A percentile compares a stretch with the other conserved stretches of the same genome.
These are phyloP conservation scores for Stephanodiscus triporus DNA, from an alignment of 108 stramenopile genomes.

Conservation along the genomic window DNA sequence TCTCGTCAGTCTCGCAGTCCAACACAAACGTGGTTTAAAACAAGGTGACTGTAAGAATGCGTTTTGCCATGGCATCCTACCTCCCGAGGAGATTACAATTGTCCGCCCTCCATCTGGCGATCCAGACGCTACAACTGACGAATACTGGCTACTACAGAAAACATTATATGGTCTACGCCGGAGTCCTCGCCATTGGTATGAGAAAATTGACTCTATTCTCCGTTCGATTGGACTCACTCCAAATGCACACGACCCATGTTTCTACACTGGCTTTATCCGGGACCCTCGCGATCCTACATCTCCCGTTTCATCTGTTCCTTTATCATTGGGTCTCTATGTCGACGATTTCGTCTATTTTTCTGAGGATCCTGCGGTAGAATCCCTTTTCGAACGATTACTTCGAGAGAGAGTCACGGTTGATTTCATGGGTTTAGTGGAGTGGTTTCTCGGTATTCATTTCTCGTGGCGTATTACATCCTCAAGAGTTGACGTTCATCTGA, in stretches of 20 bases:
- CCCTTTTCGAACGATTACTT: neutral
- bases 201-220: slow-evolving; percentile 9
- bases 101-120: slow-evolving; percentile 16
- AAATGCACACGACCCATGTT: slow-evolving; percentile 28
- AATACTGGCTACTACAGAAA: slow-evolving; percentile 22
- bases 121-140: slow-evolving; percentile 4
- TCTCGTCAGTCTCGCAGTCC: slow-evolving; percentile 5
- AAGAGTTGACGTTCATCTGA: no score
- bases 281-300: neutral
- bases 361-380: neutral
- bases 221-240: slow-evolving; percentile 9
- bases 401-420: no score
- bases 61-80: slow-evolving; percentile 26
- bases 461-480: no score
- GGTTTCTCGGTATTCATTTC: no score
- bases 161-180: slow-evolving; percentile 30
- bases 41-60: slow-evolving; percentile 46
- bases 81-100: slow-evolving; percentile 16
- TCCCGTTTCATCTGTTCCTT: neutral
- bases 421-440: no score
- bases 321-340: slow-evolving; percentile 17
- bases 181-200: slow-evolving; percentile 35
- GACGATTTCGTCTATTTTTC: slow-evolving; percentile 23
- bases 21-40: slow-evolving; percentile 1
- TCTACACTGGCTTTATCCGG: slow-evolving; percentile 10